phyloP scores from a whole-genome alignment of 2,329 filamentous ascomycete species.

The Talaromyces sp. region DNA sequence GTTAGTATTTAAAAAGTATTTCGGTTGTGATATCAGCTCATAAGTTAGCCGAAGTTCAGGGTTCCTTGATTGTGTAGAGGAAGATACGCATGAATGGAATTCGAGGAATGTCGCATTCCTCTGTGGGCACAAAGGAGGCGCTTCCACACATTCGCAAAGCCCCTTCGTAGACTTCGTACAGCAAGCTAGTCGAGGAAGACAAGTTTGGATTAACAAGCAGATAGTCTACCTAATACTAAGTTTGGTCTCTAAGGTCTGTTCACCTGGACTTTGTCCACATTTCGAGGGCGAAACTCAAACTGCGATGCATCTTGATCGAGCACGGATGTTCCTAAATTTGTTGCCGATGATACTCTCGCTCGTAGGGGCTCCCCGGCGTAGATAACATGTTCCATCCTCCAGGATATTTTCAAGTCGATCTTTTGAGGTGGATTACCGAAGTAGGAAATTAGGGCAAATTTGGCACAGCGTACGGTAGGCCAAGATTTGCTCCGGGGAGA shows the following conservation, averaged over 20 bases:
- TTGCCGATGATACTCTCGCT: background rate
- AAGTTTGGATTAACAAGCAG: background rate
- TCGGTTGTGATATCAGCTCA: background rate
- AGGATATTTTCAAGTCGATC: background rate
- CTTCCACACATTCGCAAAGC: background rate
- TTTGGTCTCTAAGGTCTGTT: background rate
- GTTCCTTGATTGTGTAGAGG: background rate
- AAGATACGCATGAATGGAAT: background rate
- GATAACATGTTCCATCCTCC: background rate
- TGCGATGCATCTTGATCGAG: background rate
- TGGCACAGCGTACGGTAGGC: background rate
- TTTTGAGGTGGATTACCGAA: background rate
- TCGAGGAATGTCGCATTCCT: conserved; percentile 13
- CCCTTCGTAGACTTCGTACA: background rate
- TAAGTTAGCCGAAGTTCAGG: background rate
- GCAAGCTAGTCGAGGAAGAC: too few species aligned
- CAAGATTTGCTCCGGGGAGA: background rate
- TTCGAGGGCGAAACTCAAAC: background rate
- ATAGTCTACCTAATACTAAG: background rate
- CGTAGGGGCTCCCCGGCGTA: background rate
- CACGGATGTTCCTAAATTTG: background rate
- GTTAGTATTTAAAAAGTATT: background rate
- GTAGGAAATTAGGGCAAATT: conserved; percentile 1
- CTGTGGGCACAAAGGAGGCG: background rate
- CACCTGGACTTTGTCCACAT: background rate